These are phyloP conservation scores for Penicillium vulpinum DNA, from an alignment of 2,329 filamentous ascomycete species.

Conservation along the genomic window DNA sequence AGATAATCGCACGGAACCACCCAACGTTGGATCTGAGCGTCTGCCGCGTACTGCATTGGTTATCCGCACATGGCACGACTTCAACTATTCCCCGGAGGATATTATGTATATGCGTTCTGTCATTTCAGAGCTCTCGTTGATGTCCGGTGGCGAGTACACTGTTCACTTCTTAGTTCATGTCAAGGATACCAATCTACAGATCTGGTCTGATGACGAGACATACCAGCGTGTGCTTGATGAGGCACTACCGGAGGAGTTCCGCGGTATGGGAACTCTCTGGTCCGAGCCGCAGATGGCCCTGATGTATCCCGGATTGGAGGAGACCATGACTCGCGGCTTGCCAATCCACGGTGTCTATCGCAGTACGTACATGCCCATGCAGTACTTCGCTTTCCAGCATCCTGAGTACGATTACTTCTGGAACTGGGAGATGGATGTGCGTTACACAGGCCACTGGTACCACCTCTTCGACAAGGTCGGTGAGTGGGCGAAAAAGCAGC, in stretches of 20 bases:
- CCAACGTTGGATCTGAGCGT: slow-evolving; percentile 24
- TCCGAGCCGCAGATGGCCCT: slow-evolving; percentile 90
- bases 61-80: slow-evolving; percentile 77
- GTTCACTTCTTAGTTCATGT: slow-evolving; percentile 85
- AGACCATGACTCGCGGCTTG: slow-evolving; percentile 69
- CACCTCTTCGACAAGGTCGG: slow-evolving; percentile 72
- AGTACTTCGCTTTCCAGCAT: slow-evolving; percentile 82
- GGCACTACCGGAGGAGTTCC: slow-evolving; percentile 78
- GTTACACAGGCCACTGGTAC: slow-evolving; percentile 79
- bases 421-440: slow-evolving; percentile 85
- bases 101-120: slow-evolving; percentile 79
- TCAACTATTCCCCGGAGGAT: slow-evolving; percentile 73
- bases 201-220: slow-evolving; percentile 76
- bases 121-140: slow-evolving; percentile 73
- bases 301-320: slow-evolving; percentile 83
- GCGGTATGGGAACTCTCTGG: slow-evolving; percentile 86
- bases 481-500: slow-evolving; percentile 69
- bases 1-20: slow-evolving; percentile 22
- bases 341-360: slow-evolving; percentile 91
- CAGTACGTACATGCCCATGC: slow-evolving; percentile 89
- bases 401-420: slow-evolving; percentile 79
- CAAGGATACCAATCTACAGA: slow-evolving; percentile 73
- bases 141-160: slow-evolving; percentile 77
- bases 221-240: slow-evolving; percentile 71
- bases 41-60: slow-evolving; percentile 69